phyloP scores from a whole-genome alignment of 1,284 basidiomycete species.

The Cutaneotrichosporon mucoides region DNA sequence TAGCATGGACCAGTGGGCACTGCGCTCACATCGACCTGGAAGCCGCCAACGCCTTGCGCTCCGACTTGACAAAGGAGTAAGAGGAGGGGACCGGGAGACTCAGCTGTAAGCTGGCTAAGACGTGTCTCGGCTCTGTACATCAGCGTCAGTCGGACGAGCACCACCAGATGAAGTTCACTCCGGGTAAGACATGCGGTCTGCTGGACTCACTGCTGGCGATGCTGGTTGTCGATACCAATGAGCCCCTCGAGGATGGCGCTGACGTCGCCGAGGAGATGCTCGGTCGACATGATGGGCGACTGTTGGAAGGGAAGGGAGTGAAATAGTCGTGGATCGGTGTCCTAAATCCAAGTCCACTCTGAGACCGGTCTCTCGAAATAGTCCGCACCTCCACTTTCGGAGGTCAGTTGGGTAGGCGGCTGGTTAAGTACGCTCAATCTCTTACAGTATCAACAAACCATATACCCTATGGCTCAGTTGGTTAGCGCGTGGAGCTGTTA shows the following conservation, averaged over 20 bases:
- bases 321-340: neutral
- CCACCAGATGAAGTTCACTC: too few relatives aligned
- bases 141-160: too few relatives aligned
- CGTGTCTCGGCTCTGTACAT: constrained; percentile 33
- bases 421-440: neutral
- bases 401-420: neutral
- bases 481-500: constrained; percentile 13
- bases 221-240: constrained; percentile 30
- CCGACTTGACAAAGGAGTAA: constrained; percentile 43
- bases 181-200: too few relatives aligned
- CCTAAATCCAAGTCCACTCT: too few relatives aligned
- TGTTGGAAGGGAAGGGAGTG: neutral
- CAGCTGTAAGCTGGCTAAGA: constrained; percentile 26
- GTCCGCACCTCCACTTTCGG: constrained; percentile 1
- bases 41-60: constrained; percentile 43
- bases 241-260: constrained; percentile 36
- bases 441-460: neutral
- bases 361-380: neutral
- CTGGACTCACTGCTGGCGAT: constrained; percentile 30
- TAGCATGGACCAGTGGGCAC: neutral
- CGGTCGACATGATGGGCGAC: constrained; percentile 34
- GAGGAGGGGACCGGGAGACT: constrained; percentile 32
- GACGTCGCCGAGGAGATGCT: constrained; percentile 41
- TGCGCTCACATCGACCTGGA: constrained; percentile 40
- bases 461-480: constrained; percentile 11